Conservation (phyloP, 176 grass and related monocot species). For the Saccharum officinarum region DNA sequence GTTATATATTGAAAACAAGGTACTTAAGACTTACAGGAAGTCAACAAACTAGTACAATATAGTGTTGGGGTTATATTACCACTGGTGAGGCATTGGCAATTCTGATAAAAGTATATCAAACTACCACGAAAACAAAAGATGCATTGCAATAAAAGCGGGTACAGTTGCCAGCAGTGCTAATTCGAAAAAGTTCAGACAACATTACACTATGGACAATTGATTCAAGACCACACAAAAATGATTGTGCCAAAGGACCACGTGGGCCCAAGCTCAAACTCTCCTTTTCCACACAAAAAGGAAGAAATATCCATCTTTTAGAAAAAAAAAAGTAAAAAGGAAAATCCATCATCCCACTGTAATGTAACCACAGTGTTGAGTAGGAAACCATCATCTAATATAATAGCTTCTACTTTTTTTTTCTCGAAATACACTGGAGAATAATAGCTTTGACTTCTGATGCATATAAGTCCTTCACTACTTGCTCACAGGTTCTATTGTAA, state of each 20-base stretch:
- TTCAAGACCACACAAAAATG: slow-evolving; percentile 12
- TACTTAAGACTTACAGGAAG: slow-evolving; percentile 2
- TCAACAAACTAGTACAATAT: neutral
- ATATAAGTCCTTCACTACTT: neutral
- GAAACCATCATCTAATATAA: neutral
- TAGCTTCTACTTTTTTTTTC: neutral
- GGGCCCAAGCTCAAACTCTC: neutral
- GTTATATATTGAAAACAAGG: neutral
- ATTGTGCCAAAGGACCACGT: neutral
- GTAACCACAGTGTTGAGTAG: neutral
- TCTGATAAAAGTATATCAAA: neutral
- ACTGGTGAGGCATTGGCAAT: neutral
- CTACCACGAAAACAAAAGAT: neutral
- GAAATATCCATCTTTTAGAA: neutral
- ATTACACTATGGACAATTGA: neutral
- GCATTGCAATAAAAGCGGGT: neutral
- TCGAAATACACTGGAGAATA: neutral
- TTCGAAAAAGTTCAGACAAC: neutral
- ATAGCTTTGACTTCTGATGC: neutral
- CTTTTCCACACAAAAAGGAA: slow-evolving; percentile 6
- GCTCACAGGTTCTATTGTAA: neutral
- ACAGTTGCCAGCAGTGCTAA: neutral
- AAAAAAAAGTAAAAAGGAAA: neutral
- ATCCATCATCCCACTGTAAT: neutral
- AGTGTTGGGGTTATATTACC: neutral